These are phyloP conservation scores for Bathelium albidoporum DNA, from an alignment of 495 filamentous ascomycete species.

Conservation along the genomic window DNA sequence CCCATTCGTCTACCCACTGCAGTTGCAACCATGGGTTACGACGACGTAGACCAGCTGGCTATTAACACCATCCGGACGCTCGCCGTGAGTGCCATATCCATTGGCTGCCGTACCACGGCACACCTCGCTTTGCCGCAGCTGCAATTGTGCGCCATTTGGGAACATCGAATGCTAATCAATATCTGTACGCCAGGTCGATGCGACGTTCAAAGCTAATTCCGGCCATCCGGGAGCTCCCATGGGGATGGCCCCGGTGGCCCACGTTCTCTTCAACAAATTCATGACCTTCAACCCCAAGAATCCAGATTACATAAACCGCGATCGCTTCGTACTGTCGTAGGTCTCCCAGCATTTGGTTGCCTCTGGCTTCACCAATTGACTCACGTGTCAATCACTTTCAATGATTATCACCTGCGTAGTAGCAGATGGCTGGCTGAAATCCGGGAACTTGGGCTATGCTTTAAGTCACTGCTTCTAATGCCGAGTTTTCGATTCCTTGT, in stretches of 20 bases:
- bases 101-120: constrained; percentile 8
- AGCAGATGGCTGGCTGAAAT: not conserved
- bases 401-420: not conserved
- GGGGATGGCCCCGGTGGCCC: constrained; percentile 95
- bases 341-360: constrained; percentile 31
- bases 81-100: constrained; percentile 55
- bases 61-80: constrained; percentile 97
- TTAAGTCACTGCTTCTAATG: too few relatives aligned
- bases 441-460: too few relatives aligned
- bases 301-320: constrained; percentile 90
- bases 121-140: constrained; percentile 12
- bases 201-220: constrained; percentile 88
- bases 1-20: not conserved
- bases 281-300: constrained; percentile 99
- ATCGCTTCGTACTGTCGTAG: constrained; percentile 98
- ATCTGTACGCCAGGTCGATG: constrained; percentile 67
- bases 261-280: constrained; percentile 98
- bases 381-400: not conserved
- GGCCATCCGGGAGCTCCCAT: constrained; percentile 98
- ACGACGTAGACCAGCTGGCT: constrained; percentile 72
- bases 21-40: constrained; percentile 72
- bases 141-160: not conserved
- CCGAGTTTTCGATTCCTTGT: too few relatives aligned
- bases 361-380: not conserved
- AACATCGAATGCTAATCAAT: constrained; percentile 28